phyloP scores from a whole-genome alignment of 2,329 filamentous ascomycete species.

The Hypoxylon rubiginosum region DNA sequence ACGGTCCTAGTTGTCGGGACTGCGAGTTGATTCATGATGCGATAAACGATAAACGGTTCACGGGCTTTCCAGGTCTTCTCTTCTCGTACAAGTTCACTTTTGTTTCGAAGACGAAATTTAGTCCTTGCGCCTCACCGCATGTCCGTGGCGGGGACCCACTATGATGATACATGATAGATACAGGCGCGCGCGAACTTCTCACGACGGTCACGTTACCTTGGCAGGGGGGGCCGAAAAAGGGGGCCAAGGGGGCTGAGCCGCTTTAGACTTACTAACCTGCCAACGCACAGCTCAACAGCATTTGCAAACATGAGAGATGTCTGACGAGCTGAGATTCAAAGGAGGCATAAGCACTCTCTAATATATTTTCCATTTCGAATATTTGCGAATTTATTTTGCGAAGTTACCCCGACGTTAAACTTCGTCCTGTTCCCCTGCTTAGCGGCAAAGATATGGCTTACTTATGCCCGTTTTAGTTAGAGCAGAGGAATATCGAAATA shows the following conservation, averaged over 20 bases:
- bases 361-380: neutral
- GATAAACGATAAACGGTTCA: neutral
- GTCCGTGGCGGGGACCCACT: neutral
- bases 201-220: neutral
- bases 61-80: neutral
- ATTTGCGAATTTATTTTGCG: neutral
- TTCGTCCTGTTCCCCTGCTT: neutral
- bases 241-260: neutral
- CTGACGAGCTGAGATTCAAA: neutral
- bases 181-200: neutral
- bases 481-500: neutral
- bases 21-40: constrained; percentile 4
- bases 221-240: neutral
- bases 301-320: neutral
- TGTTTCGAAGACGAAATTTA: neutral
- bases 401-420: neutral
- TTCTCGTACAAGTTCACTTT: constrained; percentile 5
- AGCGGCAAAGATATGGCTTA: neutral
- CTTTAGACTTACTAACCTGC: neutral
- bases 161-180: constrained; percentile 3
- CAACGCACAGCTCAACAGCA: neutral
- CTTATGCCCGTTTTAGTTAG: neutral
- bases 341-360: neutral
- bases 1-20: constrained; percentile 30
- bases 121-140: neutral